Evolutionary conservation across 768 basidiomycete species (phyloP).

Genomic region (Lactifluus piperatus): DNA sequence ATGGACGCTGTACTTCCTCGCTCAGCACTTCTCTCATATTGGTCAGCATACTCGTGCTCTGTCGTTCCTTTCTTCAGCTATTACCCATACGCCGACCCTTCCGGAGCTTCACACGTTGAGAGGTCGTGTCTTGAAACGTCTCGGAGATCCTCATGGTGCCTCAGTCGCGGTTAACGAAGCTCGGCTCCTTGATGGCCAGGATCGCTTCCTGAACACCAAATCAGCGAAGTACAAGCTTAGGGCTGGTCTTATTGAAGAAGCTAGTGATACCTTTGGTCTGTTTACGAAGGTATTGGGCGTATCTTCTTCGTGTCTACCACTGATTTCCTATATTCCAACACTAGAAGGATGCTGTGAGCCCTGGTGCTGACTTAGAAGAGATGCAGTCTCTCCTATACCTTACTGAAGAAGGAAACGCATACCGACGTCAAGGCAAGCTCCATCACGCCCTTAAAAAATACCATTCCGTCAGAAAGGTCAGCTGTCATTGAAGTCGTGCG

Average conservation of each 20-base stretch:
- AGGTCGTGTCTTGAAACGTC: slow-evolving; percentile 78
- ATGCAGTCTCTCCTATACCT: slow-evolving; percentile 93
- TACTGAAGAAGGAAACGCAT: slow-evolving; percentile 69
- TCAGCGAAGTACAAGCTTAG: slow-evolving; percentile 83
- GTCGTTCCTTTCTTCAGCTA: slow-evolving; percentile 51
- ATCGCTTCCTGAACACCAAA: slow-evolving; percentile 92
- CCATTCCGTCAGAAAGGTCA: slow-evolving; percentile 62
- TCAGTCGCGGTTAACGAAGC: slow-evolving; percentile 75
- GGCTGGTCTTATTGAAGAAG: slow-evolving; percentile 73
- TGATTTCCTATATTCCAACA: not conserved
- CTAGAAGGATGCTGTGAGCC: slow-evolving; percentile 77
- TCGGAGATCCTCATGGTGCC: slow-evolving; percentile 71
- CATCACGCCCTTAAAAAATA: slow-evolving; percentile 83
- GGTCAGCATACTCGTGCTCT: slow-evolving; percentile 44
- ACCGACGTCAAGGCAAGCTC: slow-evolving; percentile 52
- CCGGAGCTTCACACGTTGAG: slow-evolving; percentile 82
- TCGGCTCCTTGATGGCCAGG: slow-evolving; percentile 81
- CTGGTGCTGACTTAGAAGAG: slow-evolving; percentile 79
- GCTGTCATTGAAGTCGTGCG: slow-evolving; percentile 12
- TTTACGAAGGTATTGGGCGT: slow-evolving; percentile 72
- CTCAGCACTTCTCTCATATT: slow-evolving; percentile 76
- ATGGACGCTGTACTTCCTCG: slow-evolving; percentile 94
- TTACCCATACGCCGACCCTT: slow-evolving; percentile 84
- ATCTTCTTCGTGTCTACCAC: not conserved
- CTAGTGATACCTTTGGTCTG: slow-evolving; percentile 61